Conservation (phyloP, 805 yeast genomes). For the Ogataea kodamae region DNA sequence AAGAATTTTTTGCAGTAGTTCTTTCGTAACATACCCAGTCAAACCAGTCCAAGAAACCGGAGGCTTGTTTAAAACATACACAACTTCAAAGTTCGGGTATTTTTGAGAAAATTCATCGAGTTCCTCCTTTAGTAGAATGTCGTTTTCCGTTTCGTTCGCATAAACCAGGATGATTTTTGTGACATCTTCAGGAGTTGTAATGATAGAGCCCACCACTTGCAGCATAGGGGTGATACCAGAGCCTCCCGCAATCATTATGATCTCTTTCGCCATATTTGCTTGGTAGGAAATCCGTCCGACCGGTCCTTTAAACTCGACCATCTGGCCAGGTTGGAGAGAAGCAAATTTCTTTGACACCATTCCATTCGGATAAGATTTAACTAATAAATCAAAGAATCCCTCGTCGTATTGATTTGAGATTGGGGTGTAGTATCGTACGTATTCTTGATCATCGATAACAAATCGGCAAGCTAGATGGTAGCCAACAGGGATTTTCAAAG, state of each 20-base stretch:
- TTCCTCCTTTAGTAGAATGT: slow-evolving; percentile 68
- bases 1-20: slow-evolving; percentile 49
- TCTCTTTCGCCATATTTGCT: slow-evolving; percentile 55
- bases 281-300: slow-evolving; percentile 66
- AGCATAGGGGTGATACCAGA: slow-evolving; percentile 88
- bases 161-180: slow-evolving; percentile 61
- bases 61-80: slow-evolving; percentile 55
- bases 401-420: slow-evolving; percentile 65
- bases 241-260: slow-evolving; percentile 79
- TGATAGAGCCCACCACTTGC: slow-evolving; percentile 69
- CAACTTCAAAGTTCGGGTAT: slow-evolving; percentile 60
- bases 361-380: slow-evolving; percentile 73
- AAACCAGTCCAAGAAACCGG: slow-evolving; percentile 55
- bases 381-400: slow-evolving; percentile 74
- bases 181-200: slow-evolving; percentile 63
- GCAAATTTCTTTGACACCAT: slow-evolving; percentile 67
- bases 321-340: slow-evolving; percentile 56
- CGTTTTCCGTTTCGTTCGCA: slow-evolving; percentile 75
- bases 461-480: slow-evolving; percentile 64
- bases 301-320: slow-evolving; percentile 73
- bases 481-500: slow-evolving; percentile 67
- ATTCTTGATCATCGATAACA: slow-evolving; percentile 46
- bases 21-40: slow-evolving; percentile 57
- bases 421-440: slow-evolving; percentile 70
- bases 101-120: slow-evolving; percentile 62